phyloP scores from a whole-genome alignment of 108 stramenopile genomes.

The Pelagomonas calceolata region DNA sequence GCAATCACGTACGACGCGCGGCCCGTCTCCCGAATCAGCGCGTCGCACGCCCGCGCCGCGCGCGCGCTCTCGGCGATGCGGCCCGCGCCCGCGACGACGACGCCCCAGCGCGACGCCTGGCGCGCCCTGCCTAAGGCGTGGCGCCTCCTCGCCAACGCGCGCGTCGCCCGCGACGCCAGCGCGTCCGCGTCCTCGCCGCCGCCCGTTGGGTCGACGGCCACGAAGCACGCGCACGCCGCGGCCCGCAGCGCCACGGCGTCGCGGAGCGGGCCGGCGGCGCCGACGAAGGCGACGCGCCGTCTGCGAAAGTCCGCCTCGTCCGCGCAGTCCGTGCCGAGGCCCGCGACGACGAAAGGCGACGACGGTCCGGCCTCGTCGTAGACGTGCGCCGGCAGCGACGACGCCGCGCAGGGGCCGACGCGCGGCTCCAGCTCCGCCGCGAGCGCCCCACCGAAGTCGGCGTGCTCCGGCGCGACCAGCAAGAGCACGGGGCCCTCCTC shows the following conservation, averaged over 20 bases:
- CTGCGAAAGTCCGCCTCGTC: neutral
- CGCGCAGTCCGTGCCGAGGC: neutral
- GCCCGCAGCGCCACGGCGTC: neutral
- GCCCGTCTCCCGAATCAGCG: neutral
- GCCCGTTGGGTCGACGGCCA: neutral
- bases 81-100: neutral
- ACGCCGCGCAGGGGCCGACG: neutral
- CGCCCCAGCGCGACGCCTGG: neutral
- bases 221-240: neutral
- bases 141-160: neutral
- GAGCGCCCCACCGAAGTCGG: neutral
- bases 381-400: neutral
- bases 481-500: neutral
- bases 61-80: neutral
- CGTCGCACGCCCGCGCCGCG: neutral
- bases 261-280: neutral
- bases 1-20: conserved; percentile 22
- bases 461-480: neutral
- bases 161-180: neutral
- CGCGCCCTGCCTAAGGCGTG: neutral
- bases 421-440: neutral
- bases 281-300: neutral
- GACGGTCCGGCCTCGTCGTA: neutral
- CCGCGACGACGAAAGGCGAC: neutral
- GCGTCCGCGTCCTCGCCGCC: neutral